Conservation (phyloP, 108 stramenopile genomes). For the Pinguiococcus pyrenoidosus region DNA sequence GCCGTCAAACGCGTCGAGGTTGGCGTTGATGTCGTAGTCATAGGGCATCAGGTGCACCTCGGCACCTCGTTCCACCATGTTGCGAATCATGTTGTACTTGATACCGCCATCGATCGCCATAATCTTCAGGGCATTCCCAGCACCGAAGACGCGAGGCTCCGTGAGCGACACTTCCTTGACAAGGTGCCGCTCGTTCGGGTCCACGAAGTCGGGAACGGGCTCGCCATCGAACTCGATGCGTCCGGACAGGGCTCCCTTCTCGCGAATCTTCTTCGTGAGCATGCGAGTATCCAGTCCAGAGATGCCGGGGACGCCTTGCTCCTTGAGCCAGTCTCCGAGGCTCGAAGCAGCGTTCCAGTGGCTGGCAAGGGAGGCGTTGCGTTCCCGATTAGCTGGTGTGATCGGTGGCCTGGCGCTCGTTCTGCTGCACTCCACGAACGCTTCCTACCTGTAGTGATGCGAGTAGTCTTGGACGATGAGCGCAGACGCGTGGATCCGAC, state of each 20-base stretch:
- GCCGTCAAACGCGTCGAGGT: constrained; percentile 73
- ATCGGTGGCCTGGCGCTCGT: too few species aligned
- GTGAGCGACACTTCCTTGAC: constrained; percentile 80
- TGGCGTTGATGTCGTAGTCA: constrained; percentile 69
- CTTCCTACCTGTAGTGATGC: too few species aligned
- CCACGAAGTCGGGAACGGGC: constrained; percentile 37
- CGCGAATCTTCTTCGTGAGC: constrained; percentile 91
- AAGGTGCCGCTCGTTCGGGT: constrained; percentile 71
- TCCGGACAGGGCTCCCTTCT: constrained; percentile 62
- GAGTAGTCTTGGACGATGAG: constrained; percentile 85
- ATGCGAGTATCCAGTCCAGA: constrained; percentile 84
- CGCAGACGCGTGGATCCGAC: constrained; percentile 78
- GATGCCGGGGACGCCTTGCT: constrained; percentile 82
- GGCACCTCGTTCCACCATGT: constrained; percentile 68
- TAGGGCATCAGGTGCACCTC: constrained; percentile 88
- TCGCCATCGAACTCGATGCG: constrained; percentile 62
- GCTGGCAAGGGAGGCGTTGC: constrained; percentile 63
- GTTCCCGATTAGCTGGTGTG: too few species aligned
- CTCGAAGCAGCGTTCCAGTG: constrained; percentile 89
- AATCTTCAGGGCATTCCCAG: constrained; percentile 72
- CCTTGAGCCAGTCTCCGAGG: constrained; percentile 87
- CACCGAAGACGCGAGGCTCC: constrained; percentile 63
- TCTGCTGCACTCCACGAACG: too few species aligned
- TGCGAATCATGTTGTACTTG: constrained; percentile 96
- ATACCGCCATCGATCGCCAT: constrained; percentile 93